phyloP scores from a whole-genome alignment of 768 basidiomycete genomes.

The Dentipellis fragilis region DNA sequence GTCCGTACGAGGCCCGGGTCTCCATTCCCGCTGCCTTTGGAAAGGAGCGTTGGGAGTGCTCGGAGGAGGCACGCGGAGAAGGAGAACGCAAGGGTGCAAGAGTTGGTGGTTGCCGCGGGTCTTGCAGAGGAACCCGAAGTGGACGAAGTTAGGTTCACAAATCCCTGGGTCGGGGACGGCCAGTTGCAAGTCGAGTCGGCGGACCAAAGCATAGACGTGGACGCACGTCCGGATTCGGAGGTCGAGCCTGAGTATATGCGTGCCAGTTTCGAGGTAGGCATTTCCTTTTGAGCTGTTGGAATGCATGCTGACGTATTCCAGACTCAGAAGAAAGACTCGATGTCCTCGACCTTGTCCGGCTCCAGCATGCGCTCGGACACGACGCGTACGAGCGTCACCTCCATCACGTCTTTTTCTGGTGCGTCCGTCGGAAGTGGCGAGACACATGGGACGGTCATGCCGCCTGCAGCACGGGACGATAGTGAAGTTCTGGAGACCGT shows the following conservation, averaged over 20 bases:
- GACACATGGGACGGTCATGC: neutral
- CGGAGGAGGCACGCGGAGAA: neutral
- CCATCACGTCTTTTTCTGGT: conserved; percentile 6
- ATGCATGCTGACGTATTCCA: neutral
- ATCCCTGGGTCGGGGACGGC: neutral
- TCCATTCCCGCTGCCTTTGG: neutral
- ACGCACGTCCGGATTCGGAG: conserved; percentile 10
- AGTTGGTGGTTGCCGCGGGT: neutral
- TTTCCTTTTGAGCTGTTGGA: neutral
- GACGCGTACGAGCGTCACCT: conserved; percentile 5
- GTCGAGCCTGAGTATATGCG: conserved; percentile 10
- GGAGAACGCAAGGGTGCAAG: neutral
- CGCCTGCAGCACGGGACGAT: neutral
- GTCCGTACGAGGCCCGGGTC: neutral
- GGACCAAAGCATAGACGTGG: neutral
- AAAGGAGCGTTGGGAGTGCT: neutral
- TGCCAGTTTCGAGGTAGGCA: conserved; percentile 5
- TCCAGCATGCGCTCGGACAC: conserved; percentile 1
- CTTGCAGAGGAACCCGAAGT: neutral
- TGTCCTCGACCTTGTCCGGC: conserved; percentile 6
- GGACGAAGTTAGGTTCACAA: neutral
- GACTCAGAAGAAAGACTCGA: conserved; percentile 10
- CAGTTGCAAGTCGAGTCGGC: neutral
- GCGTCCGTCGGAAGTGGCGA: neutral
- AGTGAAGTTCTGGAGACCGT: neutral